Conservation (phyloP, 768 basidiomycete genomes). For the Boletus rufocinnamomeus region DNA sequence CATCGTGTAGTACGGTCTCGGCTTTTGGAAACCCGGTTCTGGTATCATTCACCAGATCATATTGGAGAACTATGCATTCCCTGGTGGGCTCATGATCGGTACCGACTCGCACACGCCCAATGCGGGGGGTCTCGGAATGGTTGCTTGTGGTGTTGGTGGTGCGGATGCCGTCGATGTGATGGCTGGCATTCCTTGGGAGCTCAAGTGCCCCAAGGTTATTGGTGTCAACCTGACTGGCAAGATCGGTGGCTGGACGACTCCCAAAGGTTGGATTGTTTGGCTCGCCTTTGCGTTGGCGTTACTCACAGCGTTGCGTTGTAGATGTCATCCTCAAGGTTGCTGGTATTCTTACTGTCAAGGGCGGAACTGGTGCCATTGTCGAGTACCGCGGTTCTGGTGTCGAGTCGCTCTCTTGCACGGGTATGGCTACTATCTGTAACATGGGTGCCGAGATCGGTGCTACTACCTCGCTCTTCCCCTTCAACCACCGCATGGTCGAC, state of each 20-base stretch:
- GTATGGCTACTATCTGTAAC: constrained; percentile 99
- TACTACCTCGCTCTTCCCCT: constrained; percentile 98
- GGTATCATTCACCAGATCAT: constrained; percentile 99
- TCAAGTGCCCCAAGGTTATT: constrained; percentile 99
- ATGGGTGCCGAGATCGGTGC: constrained; percentile 99
- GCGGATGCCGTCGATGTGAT: constrained; percentile 99
- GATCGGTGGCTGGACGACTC: constrained; percentile 95
- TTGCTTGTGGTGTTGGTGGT: constrained; percentile 99
- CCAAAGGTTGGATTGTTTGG: constrained; percentile 67
- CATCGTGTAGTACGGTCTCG: constrained; percentile 81
- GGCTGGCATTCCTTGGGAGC: constrained; percentile 97
- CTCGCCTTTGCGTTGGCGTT: not conserved
- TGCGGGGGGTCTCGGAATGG: constrained; percentile 98
- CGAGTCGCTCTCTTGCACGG: constrained; percentile 94
- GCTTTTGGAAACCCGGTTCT: constrained; percentile 99
- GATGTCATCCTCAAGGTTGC: constrained; percentile 99
- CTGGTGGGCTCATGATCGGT: constrained; percentile 99
- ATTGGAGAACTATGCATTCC: constrained; percentile 99
- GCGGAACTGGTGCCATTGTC: constrained; percentile 97
- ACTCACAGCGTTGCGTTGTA: constrained; percentile 32
- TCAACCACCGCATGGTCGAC: constrained; percentile 90
- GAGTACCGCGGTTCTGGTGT: constrained; percentile 97
- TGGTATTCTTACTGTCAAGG: constrained; percentile 98
- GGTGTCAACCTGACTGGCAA: constrained; percentile 96
- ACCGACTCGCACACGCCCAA: constrained; percentile 99